Conservation (phyloP, 2,329 filamentous ascomycete genomes). For the Drechslerella coelobrocha region DNA sequence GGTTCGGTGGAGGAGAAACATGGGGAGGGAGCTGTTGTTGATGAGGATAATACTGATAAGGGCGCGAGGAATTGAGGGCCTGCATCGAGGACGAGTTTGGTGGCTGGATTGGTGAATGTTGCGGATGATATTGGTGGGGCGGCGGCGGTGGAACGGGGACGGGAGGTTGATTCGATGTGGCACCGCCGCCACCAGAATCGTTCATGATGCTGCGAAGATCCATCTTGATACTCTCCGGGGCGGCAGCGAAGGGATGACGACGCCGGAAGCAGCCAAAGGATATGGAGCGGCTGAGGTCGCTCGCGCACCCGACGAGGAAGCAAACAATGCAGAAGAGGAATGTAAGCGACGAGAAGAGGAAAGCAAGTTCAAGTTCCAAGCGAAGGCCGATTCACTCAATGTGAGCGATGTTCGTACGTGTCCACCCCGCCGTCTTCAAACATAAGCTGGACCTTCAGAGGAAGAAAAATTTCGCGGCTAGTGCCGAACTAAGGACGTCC, state of each 20-base stretch:
- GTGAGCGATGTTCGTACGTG: slow-evolving; percentile 47
- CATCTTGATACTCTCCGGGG: slow-evolving; percentile 45
- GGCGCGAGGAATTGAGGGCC: slow-evolving; percentile 43
- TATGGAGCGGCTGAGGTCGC: slow-evolving; percentile 9
- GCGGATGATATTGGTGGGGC: slow-evolving; percentile 37
- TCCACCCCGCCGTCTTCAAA: slow-evolving; percentile 36
- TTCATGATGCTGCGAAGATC: slow-evolving; percentile 55
- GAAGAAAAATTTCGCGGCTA: slow-evolving; percentile 26
- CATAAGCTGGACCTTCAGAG: slow-evolving; percentile 12
- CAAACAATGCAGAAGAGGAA: slow-evolving; percentile 3
- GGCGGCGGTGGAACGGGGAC: slow-evolving; percentile 35
- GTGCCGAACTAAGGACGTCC: neutral
- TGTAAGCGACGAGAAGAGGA: slow-evolving; percentile 7
- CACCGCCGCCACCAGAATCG: slow-evolving; percentile 48
- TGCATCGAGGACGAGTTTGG: slow-evolving; percentile 27
- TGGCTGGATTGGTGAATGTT: slow-evolving; percentile 39
- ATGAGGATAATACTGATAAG: slow-evolving; percentile 45
- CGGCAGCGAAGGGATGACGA: slow-evolving; percentile 8
- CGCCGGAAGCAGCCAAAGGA: slow-evolving; percentile 29
- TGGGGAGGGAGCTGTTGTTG: slow-evolving; percentile 51
- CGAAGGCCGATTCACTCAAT: slow-evolving; percentile 44
- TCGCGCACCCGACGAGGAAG: slow-evolving; percentile 5
- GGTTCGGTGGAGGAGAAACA: slow-evolving; percentile 41
- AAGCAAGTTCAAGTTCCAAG: slow-evolving; percentile 33
- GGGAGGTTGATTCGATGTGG: slow-evolving; percentile 46